Evolutionary conservation across 176 grass and related monocot genomes (phyloP).

Genomic region (Oryza officinalis): DNA sequence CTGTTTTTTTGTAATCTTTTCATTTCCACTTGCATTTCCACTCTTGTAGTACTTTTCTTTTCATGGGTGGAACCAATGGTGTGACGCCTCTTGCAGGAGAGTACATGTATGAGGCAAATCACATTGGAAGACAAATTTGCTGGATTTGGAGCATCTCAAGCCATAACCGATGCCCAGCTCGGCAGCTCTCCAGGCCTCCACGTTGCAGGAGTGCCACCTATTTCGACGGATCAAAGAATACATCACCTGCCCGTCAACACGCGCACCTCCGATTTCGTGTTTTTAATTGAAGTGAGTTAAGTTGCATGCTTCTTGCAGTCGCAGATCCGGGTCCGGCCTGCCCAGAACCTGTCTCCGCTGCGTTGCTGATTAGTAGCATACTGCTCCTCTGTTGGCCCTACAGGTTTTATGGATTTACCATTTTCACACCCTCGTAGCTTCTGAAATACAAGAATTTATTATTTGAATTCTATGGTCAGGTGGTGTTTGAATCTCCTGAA

Average conservation of each 20-base stretch:
- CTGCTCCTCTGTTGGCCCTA: neutral
- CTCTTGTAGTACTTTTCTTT: neutral
- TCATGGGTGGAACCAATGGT: neutral
- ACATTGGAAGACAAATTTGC: neutral
- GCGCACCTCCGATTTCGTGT: slow-evolving; percentile 12
- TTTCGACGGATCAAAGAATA: slow-evolving; percentile 20
- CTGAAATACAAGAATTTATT: neutral
- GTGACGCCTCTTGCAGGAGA: neutral
- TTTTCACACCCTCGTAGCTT: neutral
- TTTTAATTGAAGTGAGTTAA: neutral
- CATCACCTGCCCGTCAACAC: slow-evolving; percentile 4
- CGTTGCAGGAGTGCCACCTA: slow-evolving; percentile 15
- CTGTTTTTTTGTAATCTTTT: neutral
- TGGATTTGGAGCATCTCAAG: neutral
- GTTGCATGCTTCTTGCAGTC: neutral
- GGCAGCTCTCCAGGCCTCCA: slow-evolving; percentile 14
- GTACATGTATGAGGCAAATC: neutral
- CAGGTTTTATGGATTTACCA: neutral
- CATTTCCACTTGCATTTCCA: neutral
- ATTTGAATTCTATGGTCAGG: neutral
- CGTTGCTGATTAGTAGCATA: slow-evolving; percentile 20
- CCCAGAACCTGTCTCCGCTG: slow-evolving; percentile 12
- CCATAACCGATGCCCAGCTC: neutral
- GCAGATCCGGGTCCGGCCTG: neutral
- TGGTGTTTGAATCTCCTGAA: too few species aligned